A percentile compares a stretch with the other conserved stretches of the same genome.
phyloP scores from a whole-genome alignment of 1,284 basidiomycete genomes.

The Tremellales sp. region DNA sequence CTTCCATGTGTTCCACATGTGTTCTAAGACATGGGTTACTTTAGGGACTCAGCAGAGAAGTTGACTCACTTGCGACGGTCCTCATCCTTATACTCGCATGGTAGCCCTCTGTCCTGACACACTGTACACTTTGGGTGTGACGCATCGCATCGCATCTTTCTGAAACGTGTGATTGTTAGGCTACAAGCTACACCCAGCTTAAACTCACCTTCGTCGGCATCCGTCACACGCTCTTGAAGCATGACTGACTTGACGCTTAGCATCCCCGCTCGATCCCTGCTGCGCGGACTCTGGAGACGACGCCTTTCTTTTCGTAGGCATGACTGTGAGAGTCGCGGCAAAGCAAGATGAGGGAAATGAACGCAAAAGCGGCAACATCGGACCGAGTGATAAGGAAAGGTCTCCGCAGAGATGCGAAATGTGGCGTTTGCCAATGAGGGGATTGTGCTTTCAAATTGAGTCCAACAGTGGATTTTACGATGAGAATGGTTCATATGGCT shows the following conservation, averaged over 20 bases:
- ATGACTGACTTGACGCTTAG: conserved; percentile 4
- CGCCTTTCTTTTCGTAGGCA: background rate
- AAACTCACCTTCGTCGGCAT: conserved; percentile 18
- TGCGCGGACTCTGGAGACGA: background rate
- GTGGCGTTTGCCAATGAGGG: too few relatives aligned
- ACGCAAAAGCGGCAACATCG: too few relatives aligned
- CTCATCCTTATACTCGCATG: conserved; percentile 23
- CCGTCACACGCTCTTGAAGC: conserved; percentile 19
- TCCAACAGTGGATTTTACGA: too few relatives aligned
- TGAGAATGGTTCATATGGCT: background rate
- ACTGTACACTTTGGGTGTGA: conserved; percentile 10
- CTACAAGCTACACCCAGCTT: background rate
- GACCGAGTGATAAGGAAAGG: background rate
- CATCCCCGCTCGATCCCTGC: background rate
- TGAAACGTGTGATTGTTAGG: background rate
- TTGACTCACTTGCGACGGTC: conserved; percentile 21
- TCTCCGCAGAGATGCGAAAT: background rate
- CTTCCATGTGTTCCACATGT: conserved; percentile 14
- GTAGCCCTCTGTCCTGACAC: conserved; percentile 10
- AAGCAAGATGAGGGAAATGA: background rate
- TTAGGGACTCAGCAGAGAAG: background rate
- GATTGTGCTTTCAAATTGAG: too few relatives aligned
- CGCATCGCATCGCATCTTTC: conserved; percentile 22
- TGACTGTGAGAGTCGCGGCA: background rate
- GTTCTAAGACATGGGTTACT: too few relatives aligned